A percentile compares a stretch with the other conserved stretches of the same genome.
Evolutionary conservation across 1,284 basidiomycete genomes (phyloP).

Genomic region (Fomitopsis pinicola): DNA sequence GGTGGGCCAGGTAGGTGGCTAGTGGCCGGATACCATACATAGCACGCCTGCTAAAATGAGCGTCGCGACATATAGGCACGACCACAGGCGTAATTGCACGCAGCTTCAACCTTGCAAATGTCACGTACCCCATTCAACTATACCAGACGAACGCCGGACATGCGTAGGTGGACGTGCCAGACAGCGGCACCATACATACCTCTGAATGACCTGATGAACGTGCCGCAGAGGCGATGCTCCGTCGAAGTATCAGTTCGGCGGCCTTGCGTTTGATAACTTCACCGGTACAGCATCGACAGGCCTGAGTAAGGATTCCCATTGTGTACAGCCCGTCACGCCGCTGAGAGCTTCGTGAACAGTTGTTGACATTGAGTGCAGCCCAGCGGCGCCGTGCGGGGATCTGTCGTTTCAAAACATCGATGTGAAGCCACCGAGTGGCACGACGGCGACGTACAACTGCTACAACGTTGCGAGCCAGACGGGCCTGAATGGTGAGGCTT

Average conservation of each 20-base stretch:
- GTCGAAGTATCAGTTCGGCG: conserved; percentile 44
- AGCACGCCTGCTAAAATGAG: background rate
- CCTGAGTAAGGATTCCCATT: conserved; percentile 31
- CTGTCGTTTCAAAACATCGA: conserved; percentile 41
- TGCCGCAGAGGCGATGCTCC: conserved; percentile 44
- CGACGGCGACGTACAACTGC: conserved; percentile 38
- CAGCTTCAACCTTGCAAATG: conserved; percentile 44
- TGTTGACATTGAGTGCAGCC: conserved; percentile 51
- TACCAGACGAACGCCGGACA: conserved; percentile 52
- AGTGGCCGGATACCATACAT: background rate
- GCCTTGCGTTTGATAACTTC: conserved; percentile 45
- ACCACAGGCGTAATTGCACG: conserved; percentile 46
- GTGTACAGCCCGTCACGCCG: background rate
- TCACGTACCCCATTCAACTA: conserved; percentile 42
- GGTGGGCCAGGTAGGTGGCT: conserved; percentile 42
- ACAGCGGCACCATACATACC: background rate
- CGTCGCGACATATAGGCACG: conserved; percentile 28
- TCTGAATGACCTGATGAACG: background rate
- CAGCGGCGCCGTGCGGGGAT: conserved; percentile 43
- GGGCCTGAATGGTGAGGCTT: conserved; percentile 32
- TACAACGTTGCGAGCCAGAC: conserved; percentile 40
- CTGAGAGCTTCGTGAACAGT: conserved; percentile 31
- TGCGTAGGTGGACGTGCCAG: conserved; percentile 30
- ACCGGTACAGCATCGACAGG: conserved; percentile 42
- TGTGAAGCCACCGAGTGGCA: conserved; percentile 33